Evolutionary conservation across 2,329 filamentous ascomycete species (phyloP).

Genomic region (Xenoacremonium recifei): DNA sequence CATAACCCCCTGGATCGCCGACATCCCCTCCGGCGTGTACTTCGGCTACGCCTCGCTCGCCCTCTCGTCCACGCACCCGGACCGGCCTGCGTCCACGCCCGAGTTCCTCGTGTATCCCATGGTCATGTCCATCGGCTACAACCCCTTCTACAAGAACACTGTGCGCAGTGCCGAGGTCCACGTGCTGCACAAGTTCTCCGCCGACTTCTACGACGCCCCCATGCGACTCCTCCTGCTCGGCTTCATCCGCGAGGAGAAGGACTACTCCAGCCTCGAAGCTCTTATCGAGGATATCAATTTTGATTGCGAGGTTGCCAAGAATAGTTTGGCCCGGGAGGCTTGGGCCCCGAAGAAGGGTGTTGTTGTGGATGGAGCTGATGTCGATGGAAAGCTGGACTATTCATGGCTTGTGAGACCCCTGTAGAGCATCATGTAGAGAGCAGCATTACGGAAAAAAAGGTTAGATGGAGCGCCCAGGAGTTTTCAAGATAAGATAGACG

Average conservation of each 20-base stretch:
- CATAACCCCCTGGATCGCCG: slow-evolving; percentile 57
- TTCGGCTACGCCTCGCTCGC: slow-evolving; percentile 85
- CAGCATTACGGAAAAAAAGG: neutral
- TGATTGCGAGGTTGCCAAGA: slow-evolving; percentile 80
- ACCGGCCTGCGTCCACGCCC: slow-evolving; percentile 27
- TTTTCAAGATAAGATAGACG: slow-evolving; percentile 20
- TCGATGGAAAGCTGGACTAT: slow-evolving; percentile 33
- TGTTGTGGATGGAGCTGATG: slow-evolving; percentile 25
- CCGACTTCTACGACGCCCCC: slow-evolving; percentile 81
- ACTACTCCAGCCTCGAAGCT: slow-evolving; percentile 82
- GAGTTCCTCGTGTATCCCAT: slow-evolving; percentile 66
- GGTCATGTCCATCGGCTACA: slow-evolving; percentile 95
- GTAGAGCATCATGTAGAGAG: slow-evolving; percentile 5
- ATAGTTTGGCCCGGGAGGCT: slow-evolving; percentile 65
- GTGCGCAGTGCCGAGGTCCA: slow-evolving; percentile 87
- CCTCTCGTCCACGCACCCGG: slow-evolving; percentile 49
- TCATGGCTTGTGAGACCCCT: slow-evolving; percentile 38
- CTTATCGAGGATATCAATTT: slow-evolving; percentile 84
- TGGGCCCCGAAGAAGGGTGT: slow-evolving; percentile 52
- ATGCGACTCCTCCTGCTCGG: slow-evolving; percentile 81
- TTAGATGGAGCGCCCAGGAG: slow-evolving; percentile 13
- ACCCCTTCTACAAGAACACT: slow-evolving; percentile 94
- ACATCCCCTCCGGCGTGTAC: slow-evolving; percentile 79
- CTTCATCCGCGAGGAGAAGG: slow-evolving; percentile 84
- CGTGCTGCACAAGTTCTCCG: slow-evolving; percentile 72